phyloP scores from a whole-genome alignment of 2,329 filamentous ascomycete species.

The Coniochaeta sp. region DNA sequence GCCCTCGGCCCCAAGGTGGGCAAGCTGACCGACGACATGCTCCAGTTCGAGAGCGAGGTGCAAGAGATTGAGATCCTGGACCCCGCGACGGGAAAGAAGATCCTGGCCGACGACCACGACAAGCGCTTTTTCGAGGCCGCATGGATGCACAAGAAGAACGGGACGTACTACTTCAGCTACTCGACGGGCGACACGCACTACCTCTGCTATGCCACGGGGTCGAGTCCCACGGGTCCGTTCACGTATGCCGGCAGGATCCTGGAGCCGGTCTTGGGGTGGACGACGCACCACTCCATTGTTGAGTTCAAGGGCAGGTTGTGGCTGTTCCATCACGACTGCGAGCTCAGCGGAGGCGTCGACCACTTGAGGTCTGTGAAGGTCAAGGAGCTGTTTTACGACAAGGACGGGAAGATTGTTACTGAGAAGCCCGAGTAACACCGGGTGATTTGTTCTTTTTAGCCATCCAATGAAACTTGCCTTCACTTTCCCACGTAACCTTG shows the following conservation, averaged over 20 bases:
- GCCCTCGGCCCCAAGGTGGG: constrained; percentile 64
- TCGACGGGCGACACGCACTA: constrained; percentile 74
- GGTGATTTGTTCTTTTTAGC: background rate
- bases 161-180: constrained; percentile 69
- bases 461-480: background rate
- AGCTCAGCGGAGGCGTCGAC: constrained; percentile 59
- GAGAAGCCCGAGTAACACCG: constrained; percentile 24
- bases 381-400: constrained; percentile 66
- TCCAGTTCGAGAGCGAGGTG: constrained; percentile 45
- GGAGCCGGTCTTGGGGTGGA: constrained; percentile 74
- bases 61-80: constrained; percentile 59
- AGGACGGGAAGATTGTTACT: constrained; percentile 51
- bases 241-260: constrained; percentile 64
- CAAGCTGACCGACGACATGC: constrained; percentile 58
- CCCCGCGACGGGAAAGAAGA: constrained; percentile 48
- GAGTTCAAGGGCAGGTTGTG: constrained; percentile 68
- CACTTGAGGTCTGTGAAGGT: constrained; percentile 70
- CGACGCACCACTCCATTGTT: constrained; percentile 72
- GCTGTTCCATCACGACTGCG: constrained; percentile 70
- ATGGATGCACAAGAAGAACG: constrained; percentile 69
- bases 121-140: constrained; percentile 74
- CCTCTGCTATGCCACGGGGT: constrained; percentile 60
- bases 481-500: background rate
- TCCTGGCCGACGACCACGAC: constrained; percentile 63
- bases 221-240: constrained; percentile 63